These are phyloP conservation scores for rapeseed (Brassica napus) DNA, from an alignment of 345 rosid genomes.

Conservation along the genomic window Da-Ae NC_063441.1:17001001-17001500, in stretches of 20 bases:
- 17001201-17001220: conserved; percentile 95
- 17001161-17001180: conserved; percentile 77
- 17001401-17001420: conserved; percentile 9
- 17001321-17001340: background rate
- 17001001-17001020: conserved; percentile 66
- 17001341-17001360: conserved; percentile 1
- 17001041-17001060: conserved; percentile 57
- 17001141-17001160: conserved; percentile 80
- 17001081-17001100: conserved; percentile 6
- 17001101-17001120: conserved; percentile 25
- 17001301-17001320: conserved; percentile 8
- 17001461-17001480: conserved; percentile 90
- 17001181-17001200: conserved; percentile 76
- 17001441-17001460: conserved; percentile 74
- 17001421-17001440: background rate
- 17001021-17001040: conserved; percentile 64
- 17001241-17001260: conserved; percentile 1
- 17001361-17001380: conserved; percentile 5
- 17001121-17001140: conserved; percentile 85
- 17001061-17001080: conserved; percentile 29
- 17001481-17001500: conserved; percentile 95
- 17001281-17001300: background rate
- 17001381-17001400: background rate
- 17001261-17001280: conserved; percentile 11
- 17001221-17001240: conserved; percentile 19